These are phyloP conservation scores for Amniculicola lignicola DNA, from an alignment of 495 filamentous ascomycete species.

Conservation along the genomic window DNA sequence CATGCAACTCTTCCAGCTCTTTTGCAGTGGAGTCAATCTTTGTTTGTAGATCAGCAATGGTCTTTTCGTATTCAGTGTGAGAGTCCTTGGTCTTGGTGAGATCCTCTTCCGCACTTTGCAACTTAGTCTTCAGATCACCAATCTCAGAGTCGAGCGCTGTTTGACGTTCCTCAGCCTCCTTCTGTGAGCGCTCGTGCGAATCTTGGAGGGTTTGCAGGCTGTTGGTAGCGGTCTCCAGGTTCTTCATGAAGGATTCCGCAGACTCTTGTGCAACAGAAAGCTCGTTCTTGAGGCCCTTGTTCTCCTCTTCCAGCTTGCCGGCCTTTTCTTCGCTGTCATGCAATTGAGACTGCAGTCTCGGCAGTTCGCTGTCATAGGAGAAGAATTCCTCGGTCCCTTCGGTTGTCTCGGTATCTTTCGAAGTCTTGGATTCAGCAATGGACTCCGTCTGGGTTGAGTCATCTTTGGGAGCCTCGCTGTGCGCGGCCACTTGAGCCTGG, in stretches of 20 bases:
- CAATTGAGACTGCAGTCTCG: conserved; percentile 51
- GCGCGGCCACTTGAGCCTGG: conserved; percentile 40
- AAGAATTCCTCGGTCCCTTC: conserved; percentile 75
- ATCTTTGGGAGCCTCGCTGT: conserved; percentile 19
- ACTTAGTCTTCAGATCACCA: conserved; percentile 45
- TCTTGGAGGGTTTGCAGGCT: conserved; percentile 34
- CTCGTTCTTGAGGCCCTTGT: conserved; percentile 38
- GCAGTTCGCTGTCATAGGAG: conserved; percentile 76
- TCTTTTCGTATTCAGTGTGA: conserved; percentile 15
- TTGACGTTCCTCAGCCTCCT: conserved; percentile 22
- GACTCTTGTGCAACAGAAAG: conserved; percentile 40
- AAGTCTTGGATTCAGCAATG: conserved; percentile 22
- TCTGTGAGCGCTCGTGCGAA: conserved; percentile 26
- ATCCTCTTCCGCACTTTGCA: conserved; percentile 62
- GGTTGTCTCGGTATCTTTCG: conserved; percentile 36
- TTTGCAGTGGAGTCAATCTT: conserved; percentile 35
- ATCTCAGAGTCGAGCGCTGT: conserved; percentile 26
- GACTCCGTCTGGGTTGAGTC: conserved; percentile 29
- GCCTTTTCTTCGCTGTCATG: conserved; percentile 36
- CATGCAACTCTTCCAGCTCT: conserved; percentile 34
- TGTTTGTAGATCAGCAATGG: conserved; percentile 26
- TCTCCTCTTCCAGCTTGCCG: conserved; percentile 34
- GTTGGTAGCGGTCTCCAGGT: conserved; percentile 36
- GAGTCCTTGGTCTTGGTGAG: conserved; percentile 41
- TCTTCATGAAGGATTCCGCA: conserved; percentile 36